Base-by-base conservation (phyloP, 257 asterid genomes). In the Solanum tarijense region DNA sequence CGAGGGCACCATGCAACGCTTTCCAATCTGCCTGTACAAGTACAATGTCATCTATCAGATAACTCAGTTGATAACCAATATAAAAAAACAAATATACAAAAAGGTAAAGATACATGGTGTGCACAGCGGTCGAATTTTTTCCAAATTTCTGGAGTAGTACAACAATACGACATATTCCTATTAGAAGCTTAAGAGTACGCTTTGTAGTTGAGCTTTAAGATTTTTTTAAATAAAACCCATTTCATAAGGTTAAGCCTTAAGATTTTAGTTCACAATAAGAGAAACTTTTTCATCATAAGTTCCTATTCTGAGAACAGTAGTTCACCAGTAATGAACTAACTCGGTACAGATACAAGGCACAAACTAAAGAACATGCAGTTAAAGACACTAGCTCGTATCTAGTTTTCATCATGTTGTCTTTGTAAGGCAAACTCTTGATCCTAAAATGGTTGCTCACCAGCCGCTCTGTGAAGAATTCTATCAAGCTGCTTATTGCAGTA, bases 1-100 rank as follows among this genome's bases (percentile, higher is more conserved):
- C 95, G 90, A 96, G 87, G 87, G 99, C 99, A 91, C 99, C 99
- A 85, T 92, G 97, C 89, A 95, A 85, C 27, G 99, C 98, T 93
- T 89, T 96, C 99, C 99, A 97, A 89, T 97, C 99, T 92, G 94
- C 98, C 99, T 97, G 96, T 88, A 89, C 88, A 79, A 74, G 87
- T 41, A 39, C 74, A 72, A 82, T 73, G 90, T 92, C 89, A 93
- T 91, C 89, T 62, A 79, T 89, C 29, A 82, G 71, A 83, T 29
- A 83, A 36, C 20, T 34, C 34, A 71, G 81, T 48, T 72, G 79
- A 88, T 72, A 72, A 86, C 84, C n/a, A 65, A 72, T 29, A 0
- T 20, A 58, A 52, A 38, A 38, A n/a, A 29, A 35, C 66, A 29
- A 55, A 65, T 29, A 82, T 41, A 35, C 32, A 69, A 66, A 88